phyloP scores from a whole-genome alignment of 2,329 filamentous ascomycete genomes.

The Aspergillus sp. region DNA sequence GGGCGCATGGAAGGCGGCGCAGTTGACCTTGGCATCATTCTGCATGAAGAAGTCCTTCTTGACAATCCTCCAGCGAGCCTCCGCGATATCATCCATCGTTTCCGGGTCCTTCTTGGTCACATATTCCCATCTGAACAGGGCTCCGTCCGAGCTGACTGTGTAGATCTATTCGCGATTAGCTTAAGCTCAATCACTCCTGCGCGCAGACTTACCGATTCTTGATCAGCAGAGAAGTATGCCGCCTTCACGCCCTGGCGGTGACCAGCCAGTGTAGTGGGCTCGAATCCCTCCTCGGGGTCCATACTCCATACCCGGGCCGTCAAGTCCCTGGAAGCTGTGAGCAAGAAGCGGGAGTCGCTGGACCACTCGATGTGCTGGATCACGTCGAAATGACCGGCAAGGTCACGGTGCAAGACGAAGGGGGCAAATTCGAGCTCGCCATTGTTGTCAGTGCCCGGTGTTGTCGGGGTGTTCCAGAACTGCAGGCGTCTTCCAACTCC shows the following conservation, averaged over 20 bases:
- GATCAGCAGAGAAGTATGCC: slow-evolving; percentile 96
- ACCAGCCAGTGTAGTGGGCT: slow-evolving; percentile 83
- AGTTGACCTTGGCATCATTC: slow-evolving; percentile 80
- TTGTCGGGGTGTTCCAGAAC: slow-evolving; percentile 94
- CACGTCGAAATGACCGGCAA: slow-evolving; percentile 84
- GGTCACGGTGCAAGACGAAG: slow-evolving; percentile 83
- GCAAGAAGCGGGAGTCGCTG: slow-evolving; percentile 90
- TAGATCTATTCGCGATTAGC: slow-evolving; percentile 63
- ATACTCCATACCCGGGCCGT: slow-evolving; percentile 95
- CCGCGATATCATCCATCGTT: slow-evolving; percentile 61
- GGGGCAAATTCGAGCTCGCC: slow-evolving; percentile 93
- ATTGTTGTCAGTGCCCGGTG: slow-evolving; percentile 74
- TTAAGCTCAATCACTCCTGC: background rate
- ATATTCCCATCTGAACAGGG: slow-evolving; percentile 92
- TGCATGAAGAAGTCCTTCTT: slow-evolving; percentile 94
- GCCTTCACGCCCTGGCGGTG: slow-evolving; percentile 87
- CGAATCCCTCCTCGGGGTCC: slow-evolving; percentile 81
- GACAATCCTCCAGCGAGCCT: slow-evolving; percentile 88
- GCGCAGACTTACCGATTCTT: slow-evolving; percentile 66
- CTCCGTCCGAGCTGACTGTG: slow-evolving; percentile 96
- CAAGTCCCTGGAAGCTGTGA: slow-evolving; percentile 88
- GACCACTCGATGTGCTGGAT: slow-evolving; percentile 93
- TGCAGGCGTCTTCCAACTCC: slow-evolving; percentile 85
- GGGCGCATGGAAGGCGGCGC: slow-evolving; percentile 82
- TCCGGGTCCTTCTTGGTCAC: slow-evolving; percentile 64